These are phyloP conservation scores for Penicillium angulare DNA, from an alignment of 495 filamentous ascomycete species.

Conservation along the genomic window DNA sequence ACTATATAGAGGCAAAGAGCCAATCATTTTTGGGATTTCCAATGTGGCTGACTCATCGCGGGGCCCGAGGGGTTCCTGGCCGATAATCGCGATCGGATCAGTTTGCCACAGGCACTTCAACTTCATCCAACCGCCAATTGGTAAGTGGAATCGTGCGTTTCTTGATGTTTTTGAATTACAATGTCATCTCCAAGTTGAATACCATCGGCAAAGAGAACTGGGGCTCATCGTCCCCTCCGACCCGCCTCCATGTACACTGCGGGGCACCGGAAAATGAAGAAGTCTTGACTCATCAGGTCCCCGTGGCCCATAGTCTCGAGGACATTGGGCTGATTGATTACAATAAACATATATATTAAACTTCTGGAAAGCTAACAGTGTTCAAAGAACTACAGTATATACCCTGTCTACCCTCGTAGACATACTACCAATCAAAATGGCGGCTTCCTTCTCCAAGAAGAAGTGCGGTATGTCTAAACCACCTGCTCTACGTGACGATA, in stretches of 20 bases:
- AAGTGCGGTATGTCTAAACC: conserved; percentile 41
- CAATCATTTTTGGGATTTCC: conserved; percentile 16
- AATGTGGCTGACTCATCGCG: conserved; percentile 36
- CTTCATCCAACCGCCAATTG: conserved; percentile 21
- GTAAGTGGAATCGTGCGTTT: conserved; percentile 23
- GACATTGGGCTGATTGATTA: background rate
- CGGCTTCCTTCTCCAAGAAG: conserved; percentile 39
- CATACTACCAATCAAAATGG: conserved; percentile 28
- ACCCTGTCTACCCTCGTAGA: background rate
- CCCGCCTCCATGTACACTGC: conserved; percentile 11
- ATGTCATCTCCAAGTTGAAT: background rate
- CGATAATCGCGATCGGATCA: conserved; percentile 36
- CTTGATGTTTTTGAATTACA: background rate
- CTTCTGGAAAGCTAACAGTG: too few relatives aligned
- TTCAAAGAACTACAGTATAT: too few relatives aligned
- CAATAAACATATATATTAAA: too few relatives aligned
- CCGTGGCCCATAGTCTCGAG: background rate
- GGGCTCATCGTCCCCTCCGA: background rate
- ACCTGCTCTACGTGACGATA: background rate
- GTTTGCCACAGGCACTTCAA: conserved; percentile 25
- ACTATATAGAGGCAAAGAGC: background rate
- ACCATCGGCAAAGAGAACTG: background rate
- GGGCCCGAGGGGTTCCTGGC: conserved; percentile 35
- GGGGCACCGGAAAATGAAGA: conserved; percentile 17
- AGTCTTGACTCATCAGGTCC: conserved; percentile 19